A percentile compares a stretch with the other conserved stretches of the same genome.
phyloP scores from a whole-genome alignment of 441 rosid species.

The Pelargonium cotyledonis region DNA sequence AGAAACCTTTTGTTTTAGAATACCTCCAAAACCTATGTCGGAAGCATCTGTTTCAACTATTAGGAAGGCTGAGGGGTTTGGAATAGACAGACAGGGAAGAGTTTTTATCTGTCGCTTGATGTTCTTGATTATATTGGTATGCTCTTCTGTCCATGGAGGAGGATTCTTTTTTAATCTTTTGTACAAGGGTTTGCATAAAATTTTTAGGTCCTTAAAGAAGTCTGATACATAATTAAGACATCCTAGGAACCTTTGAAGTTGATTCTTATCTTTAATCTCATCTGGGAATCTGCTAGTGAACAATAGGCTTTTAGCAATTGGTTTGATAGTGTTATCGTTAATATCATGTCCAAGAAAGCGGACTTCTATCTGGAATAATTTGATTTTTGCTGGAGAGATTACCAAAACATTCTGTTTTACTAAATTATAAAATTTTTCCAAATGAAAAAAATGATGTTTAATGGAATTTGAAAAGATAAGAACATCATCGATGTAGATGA shows the following conservation, averaged over 20 bases:
- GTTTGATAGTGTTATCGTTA: background rate
- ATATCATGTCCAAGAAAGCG: slow-evolving; percentile 2
- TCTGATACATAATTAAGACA: background rate
- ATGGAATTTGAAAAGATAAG: background rate
- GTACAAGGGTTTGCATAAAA: background rate
- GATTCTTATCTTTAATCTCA: slow-evolving; percentile 5
- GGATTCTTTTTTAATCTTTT: background rate
- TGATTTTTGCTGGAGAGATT: background rate
- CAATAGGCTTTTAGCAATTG: background rate
- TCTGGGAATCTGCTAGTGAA: background rate
- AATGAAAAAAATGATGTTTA: background rate
- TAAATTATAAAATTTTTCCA: background rate
- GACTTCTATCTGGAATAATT: background rate
- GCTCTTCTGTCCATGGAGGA: background rate
- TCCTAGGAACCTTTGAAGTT: background rate
- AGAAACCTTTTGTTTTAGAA: background rate
- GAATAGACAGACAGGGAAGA: background rate
- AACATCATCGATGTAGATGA: background rate
- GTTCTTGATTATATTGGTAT: background rate
- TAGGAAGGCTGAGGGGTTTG: background rate
- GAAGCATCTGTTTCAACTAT: background rate
- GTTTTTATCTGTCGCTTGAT: background rate
- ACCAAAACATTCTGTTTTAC: background rate
- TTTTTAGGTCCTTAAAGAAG: background rate
- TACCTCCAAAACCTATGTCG: background rate